Conservation (phyloP, 1,139 yeast genomes). For the Taphrina deformans region DNA sequence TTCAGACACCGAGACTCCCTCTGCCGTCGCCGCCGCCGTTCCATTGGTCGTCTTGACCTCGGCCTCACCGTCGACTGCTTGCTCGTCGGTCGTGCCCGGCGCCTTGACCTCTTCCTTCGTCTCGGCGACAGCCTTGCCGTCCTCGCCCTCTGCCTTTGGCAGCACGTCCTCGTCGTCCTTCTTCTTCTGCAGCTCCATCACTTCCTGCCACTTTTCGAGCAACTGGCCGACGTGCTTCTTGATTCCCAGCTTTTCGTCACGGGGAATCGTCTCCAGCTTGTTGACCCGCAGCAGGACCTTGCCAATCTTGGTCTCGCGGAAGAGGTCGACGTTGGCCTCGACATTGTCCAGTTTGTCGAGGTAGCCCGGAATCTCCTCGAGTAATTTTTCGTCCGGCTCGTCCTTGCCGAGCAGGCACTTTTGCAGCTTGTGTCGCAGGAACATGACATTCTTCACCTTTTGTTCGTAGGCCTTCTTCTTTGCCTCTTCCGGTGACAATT, state of each 20-base stretch:
- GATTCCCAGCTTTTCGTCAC: constrained; percentile 31
- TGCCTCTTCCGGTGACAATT: constrained; percentile 24
- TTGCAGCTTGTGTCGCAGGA: constrained; percentile 34
- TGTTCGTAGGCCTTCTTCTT: constrained; percentile 15
- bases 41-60: background rate
- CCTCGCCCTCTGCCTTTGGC: background rate
- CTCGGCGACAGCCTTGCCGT: background rate
- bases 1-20: background rate
- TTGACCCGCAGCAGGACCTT: constrained; percentile 33
- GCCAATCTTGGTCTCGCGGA: constrained; percentile 35
- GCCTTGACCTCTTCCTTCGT: background rate
- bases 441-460: constrained; percentile 28
- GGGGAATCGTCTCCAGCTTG: constrained; percentile 28
- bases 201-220: constrained; percentile 31
- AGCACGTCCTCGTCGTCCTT: constrained; percentile 20
- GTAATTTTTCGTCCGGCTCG: constrained; percentile 23
- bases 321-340: constrained; percentile 17
- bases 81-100: background rate
- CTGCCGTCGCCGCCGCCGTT: too few species aligned
- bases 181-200: constrained; percentile 23
- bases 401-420: constrained; percentile 32
- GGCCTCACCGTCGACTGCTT: background rate
- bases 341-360: constrained; percentile 14
- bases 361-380: constrained; percentile 28
- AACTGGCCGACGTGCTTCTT: constrained; percentile 19